phyloP scores from a whole-genome alignment of 2,329 filamentous ascomycete genomes.

The Dactylellina cionopaga region DNA sequence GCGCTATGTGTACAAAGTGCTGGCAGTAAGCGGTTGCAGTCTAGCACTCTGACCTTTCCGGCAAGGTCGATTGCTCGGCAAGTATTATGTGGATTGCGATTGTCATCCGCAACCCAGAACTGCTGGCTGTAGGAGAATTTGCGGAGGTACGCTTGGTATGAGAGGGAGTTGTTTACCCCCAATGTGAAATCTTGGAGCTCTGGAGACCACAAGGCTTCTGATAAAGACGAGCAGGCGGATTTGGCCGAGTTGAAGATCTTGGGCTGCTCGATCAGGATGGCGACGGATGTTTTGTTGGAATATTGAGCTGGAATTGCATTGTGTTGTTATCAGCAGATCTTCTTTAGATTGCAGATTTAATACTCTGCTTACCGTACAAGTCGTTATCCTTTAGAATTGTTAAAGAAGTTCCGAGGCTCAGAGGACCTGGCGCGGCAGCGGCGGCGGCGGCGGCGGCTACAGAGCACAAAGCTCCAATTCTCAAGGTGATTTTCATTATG shows the following conservation, averaged over 20 bases:
- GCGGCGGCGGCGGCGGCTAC: too few species aligned
- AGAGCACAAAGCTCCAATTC: not conserved
- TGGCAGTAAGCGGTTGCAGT: constrained; percentile 56
- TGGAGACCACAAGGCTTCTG: constrained; percentile 38
- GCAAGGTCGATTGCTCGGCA: constrained; percentile 57
- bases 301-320: constrained; percentile 17
- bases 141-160: constrained; percentile 58
- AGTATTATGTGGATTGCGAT: constrained; percentile 27
- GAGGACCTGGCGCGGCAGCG: constrained; percentile 1
- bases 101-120: constrained; percentile 61
- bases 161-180: constrained; percentile 59
- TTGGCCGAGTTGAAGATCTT: constrained; percentile 28
- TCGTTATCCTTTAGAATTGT: constrained; percentile 46
- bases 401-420: constrained; percentile 14
- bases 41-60: constrained; percentile 55
- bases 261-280: constrained; percentile 26
- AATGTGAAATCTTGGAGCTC: constrained; percentile 32
- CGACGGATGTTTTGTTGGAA: constrained; percentile 26
- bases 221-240: constrained; percentile 15
- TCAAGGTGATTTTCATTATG: not conserved
- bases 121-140: constrained; percentile 54
- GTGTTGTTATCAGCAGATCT: not conserved
- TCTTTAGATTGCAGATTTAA: not conserved
- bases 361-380: constrained; percentile 15
- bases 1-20: constrained; percentile 63